A percentile compares a stretch with the other conserved stretches of the same genome.
phyloP scores from a whole-genome alignment of 108 stramenopile species.

The Licmophora abbreviata region DNA sequence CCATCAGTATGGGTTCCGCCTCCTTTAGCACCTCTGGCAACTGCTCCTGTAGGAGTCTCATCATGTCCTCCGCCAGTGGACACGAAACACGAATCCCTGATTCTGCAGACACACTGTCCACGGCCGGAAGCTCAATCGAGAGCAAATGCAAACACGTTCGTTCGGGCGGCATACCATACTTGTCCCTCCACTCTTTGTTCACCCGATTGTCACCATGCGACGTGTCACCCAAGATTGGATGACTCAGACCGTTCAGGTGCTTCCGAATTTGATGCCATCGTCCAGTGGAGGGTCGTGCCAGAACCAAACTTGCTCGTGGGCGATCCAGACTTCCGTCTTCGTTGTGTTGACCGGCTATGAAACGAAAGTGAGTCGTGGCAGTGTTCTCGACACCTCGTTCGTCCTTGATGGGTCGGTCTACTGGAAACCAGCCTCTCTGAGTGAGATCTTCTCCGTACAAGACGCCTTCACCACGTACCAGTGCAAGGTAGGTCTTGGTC shows the following conservation, averaged over 20 bases:
- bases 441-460: conserved; percentile 54
- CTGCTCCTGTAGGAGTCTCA: conserved; percentile 41
- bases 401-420: conserved; percentile 64
- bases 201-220: conserved; percentile 57
- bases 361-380: conserved; percentile 65
- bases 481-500: conserved; percentile 73
- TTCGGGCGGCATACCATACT: conserved; percentile 54
- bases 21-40: conserved; percentile 55
- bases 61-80: conserved; percentile 60
- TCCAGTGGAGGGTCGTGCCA: conserved; percentile 68
- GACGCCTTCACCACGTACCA: conserved; percentile 78
- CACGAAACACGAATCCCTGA: conserved; percentile 56
- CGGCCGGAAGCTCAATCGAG: conserved; percentile 40
- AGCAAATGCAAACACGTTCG: conserved; percentile 63
- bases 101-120: background rate
- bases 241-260: conserved; percentile 72
- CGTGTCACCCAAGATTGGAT: conserved; percentile 81
- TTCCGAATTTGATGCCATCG: conserved; percentile 87
- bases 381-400: conserved; percentile 51
- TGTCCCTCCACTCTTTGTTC: conserved; percentile 61
- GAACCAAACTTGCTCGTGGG: conserved; percentile 55
- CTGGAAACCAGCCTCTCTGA: conserved; percentile 62
- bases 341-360: conserved; percentile 59
- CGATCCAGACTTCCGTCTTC: conserved; percentile 25
- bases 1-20: conserved; percentile 34